Evolutionary conservation across 108 stramenopile genomes (phyloP).

Genomic region (Skeletonema costatum): DNA sequence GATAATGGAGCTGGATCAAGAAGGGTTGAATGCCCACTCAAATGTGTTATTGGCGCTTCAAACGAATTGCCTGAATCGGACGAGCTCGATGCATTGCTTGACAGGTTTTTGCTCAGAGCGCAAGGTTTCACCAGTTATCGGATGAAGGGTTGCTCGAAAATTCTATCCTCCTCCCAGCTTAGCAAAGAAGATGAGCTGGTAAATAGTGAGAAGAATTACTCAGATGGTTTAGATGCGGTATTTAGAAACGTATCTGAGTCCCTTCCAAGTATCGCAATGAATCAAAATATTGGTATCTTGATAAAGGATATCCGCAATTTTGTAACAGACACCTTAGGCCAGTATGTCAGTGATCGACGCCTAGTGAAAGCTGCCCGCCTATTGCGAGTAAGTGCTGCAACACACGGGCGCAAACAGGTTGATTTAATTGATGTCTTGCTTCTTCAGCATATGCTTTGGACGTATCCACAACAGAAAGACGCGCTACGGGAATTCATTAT

Average conservation of each 20-base stretch:
- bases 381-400: conserved; percentile 64
- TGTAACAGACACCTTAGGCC: conserved; percentile 55
- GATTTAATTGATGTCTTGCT: conserved; percentile 68
- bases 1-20: conserved; percentile 64
- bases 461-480: conserved; percentile 53
- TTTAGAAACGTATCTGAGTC: conserved; percentile 39
- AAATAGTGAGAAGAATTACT: conserved; percentile 1
- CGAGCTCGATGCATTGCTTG: conserved; percentile 74
- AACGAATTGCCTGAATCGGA: conserved; percentile 80
- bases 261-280: conserved; percentile 38
- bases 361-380: conserved; percentile 64
- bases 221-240: conserved; percentile 41
- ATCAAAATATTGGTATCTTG: conserved; percentile 45
- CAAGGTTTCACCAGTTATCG: conserved; percentile 73
- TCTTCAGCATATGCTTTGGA: conserved; percentile 69
- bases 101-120: conserved; percentile 73
- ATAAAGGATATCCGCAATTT: conserved; percentile 56
- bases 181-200: background rate
- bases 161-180: conserved; percentile 55
- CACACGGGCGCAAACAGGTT: conserved; percentile 58
- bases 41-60: conserved; percentile 77
- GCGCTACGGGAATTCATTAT: conserved; percentile 64
- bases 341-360: conserved; percentile 69
- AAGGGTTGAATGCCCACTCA: conserved; percentile 63
- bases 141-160: conserved; percentile 63